Base-by-base conservation (phyloP, 768 basidiomycete species). In the Russula olivacea region DNA sequence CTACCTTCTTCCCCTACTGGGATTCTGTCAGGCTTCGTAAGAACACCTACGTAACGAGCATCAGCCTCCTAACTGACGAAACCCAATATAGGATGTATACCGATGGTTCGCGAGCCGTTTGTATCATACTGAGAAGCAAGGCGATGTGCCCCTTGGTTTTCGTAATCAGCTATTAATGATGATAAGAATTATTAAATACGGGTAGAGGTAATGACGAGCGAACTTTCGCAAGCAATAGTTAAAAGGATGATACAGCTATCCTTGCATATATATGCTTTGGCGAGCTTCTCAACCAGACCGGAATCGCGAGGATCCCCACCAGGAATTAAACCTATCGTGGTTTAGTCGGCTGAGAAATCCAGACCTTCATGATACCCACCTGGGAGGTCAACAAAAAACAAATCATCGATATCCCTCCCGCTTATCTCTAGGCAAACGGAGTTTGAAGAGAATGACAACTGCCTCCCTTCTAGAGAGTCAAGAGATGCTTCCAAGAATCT, bases 131-230 rank as follows among this genome's bases (percentile, higher is more conserved):
- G 57, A 68, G 84, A 84, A 0, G 87, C 82, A 0, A 91, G 73
- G 21, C 80, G 74, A 61, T 86, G 83, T 0, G 89, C 89, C 0
- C 86, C 85, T 71, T 91, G 89, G 53, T 89, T 92, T 67, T 90
- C 87, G 30, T 87, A 88, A 67, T 92, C 88, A 54, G 88, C 90
- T 91, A 56, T 7, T 6, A 38, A 53, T 52, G 25, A 54, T 50
- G 55, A 19, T 49, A 14, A 48, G 36, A 15, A 11, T 14, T 11
- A n/a, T n/a, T n/a, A n/a, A 3, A 36, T 34, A 17, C 7, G 49
- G 40, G 19, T 12, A 55, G 49, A 15, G 28, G 17, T 23, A 36
- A 11, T 10, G 17, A 15, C 48, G 14, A n/a, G 65, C 80, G 61
- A 57, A 86, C 86, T 86, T 72, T 87, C 85, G 68, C 85, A 86